phyloP scores from a whole-genome alignment of 345 rosid species.

The Eutrema yunnanense region DNA sequence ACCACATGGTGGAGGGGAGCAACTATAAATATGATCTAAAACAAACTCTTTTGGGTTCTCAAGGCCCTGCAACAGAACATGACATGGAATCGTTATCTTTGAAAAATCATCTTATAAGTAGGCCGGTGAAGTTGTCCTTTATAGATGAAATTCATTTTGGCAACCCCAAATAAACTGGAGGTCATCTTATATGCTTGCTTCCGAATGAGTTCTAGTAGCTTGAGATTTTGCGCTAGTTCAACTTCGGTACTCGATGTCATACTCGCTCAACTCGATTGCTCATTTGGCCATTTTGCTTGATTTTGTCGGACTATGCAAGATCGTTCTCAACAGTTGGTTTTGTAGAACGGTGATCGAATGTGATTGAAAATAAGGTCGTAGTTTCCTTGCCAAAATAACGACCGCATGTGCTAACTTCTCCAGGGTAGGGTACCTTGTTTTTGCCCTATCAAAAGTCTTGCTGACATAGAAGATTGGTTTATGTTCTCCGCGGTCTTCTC shows the following conservation, averaged over 20 bases:
- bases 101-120: neutral
- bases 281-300: too few relatives aligned
- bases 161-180: too few relatives aligned
- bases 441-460: neutral
- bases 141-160: too few relatives aligned
- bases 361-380: neutral
- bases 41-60: neutral
- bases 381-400: neutral
- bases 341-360: neutral
- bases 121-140: neutral
- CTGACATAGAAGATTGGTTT: neutral
- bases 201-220: too few relatives aligned
- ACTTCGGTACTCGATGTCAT: too few relatives aligned
- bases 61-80: neutral
- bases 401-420: neutral
- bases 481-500: neutral
- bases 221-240: too few relatives aligned
- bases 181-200: too few relatives aligned
- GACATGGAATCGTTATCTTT: neutral
- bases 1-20: neutral
- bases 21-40: neutral
- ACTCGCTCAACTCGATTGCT: too few relatives aligned
- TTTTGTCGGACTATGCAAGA: too few relatives aligned
- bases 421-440: neutral
- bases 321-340: too few relatives aligned